Conservation (phyloP, 331 rosid genomes). For the Acacia concinna region DNA sequence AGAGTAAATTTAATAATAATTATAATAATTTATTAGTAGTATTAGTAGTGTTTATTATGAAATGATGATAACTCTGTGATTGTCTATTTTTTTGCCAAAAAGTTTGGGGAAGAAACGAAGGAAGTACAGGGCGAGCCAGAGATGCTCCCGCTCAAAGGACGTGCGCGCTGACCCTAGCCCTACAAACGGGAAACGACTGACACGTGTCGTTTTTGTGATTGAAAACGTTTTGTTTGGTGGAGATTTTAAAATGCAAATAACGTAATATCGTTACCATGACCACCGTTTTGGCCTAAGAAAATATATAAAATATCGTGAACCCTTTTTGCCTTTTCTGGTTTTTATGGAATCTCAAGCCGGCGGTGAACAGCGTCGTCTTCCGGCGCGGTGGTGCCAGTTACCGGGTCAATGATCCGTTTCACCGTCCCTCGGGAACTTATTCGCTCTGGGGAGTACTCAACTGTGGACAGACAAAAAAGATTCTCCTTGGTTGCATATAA, state of each 20-base stretch:
- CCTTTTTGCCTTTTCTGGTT: not conserved
- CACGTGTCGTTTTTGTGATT: constrained; percentile 34
- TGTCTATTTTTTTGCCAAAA: constrained; percentile 19
- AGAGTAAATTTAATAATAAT: not conserved
- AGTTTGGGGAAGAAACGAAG: constrained; percentile 24
- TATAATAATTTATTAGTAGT: not conserved
- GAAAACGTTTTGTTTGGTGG: not conserved
- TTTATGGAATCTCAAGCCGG: constrained; percentile 10
- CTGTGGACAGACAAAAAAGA: not conserved
- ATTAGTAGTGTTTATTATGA: not conserved
- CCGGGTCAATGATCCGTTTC: not conserved
- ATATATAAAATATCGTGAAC: not conserved
- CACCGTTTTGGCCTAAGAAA: no score
- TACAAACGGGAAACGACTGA: constrained; percentile 28
- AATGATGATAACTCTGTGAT: not conserved
- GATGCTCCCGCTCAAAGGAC: constrained; percentile 2
- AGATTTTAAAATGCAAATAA: not conserved
- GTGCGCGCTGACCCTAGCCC: constrained; percentile 34
- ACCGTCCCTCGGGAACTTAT: not conserved
- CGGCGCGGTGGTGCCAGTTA: not conserved
- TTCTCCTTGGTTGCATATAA: not conserved
- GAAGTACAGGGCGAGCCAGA: constrained; percentile 22
- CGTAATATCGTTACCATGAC: not conserved
- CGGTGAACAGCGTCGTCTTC: constrained; percentile 2
- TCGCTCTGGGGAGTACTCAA: not conserved